Conservation (phyloP, 1,139 yeast species). For the Barnettozyma hawaiiensis region DNA sequence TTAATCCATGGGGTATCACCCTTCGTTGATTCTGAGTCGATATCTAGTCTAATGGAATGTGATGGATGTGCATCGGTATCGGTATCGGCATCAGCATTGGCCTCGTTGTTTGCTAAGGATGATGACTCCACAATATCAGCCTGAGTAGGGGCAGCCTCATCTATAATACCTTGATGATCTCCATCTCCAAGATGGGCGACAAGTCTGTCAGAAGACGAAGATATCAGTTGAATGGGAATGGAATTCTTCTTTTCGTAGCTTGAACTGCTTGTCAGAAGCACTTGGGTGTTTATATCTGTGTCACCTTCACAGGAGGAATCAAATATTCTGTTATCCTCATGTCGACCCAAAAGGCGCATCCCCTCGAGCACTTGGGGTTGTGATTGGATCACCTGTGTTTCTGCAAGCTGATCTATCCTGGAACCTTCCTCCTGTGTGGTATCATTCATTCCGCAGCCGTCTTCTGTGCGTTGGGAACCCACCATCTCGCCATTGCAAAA, state of each 20-base stretch:
- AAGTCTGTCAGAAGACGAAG: background rate
- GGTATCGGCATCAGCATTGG: background rate
- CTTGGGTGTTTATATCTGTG: slow-evolving; percentile 17
- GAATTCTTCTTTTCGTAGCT: background rate
- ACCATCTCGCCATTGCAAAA: background rate
- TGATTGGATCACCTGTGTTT: slow-evolving; percentile 20
- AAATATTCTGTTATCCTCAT: slow-evolving; percentile 20
- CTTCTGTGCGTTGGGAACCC: background rate
- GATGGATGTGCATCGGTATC: background rate
- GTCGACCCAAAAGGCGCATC: slow-evolving; percentile 14
- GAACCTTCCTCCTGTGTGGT: background rate
- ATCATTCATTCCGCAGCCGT: background rate
- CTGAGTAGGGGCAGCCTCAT: background rate
- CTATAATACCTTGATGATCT: background rate
- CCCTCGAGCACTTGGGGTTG: slow-evolving; percentile 11
- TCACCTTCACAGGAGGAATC: slow-evolving; percentile 23
- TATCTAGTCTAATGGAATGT: background rate
- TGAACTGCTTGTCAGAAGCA: slow-evolving; percentile 6
- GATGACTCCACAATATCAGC: background rate
- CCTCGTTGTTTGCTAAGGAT: too few species aligned
- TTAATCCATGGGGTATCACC: slow-evolving; percentile 22
- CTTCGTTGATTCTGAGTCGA: background rate
- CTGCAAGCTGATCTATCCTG: background rate
- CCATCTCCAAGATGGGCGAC: background rate
- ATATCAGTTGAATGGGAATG: background rate